Conservation (phyloP, 192 early-diverging fungal genomes). For the Linnemannia exigua region DNA sequence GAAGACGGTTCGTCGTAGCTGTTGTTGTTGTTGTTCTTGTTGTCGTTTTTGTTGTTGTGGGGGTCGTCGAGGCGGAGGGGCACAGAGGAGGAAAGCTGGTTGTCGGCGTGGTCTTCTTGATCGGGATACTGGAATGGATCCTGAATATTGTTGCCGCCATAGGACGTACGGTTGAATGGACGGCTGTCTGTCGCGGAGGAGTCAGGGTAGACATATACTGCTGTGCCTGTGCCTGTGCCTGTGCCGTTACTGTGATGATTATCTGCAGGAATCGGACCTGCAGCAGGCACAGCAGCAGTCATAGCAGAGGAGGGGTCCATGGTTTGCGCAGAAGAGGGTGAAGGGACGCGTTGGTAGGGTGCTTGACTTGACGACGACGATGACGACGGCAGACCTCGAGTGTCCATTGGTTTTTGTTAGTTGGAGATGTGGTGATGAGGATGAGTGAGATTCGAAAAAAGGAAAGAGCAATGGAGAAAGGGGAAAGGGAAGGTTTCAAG, state of each 20-base stretch:
- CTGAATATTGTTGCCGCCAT: not conserved
- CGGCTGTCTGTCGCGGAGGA: not conserved
- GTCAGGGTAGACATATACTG: slow-evolving; percentile 1
- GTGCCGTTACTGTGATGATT: not conserved
- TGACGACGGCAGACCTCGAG: not conserved
- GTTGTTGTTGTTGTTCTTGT: too few species aligned
- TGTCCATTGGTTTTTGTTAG: not conserved
- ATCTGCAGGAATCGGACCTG: too few species aligned
- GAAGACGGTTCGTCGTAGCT: not conserved
- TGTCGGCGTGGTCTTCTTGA: not conserved
- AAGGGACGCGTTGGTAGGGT: not conserved
- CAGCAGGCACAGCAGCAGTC: too few species aligned
- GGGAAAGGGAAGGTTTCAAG: not conserved
- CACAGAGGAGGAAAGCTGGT: not conserved
- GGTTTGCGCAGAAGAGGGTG: not conserved
- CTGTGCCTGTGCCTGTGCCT: too few species aligned
- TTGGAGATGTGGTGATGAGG: not conserved
- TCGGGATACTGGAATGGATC: not conserved
- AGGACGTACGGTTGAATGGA: not conserved
- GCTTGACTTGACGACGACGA: not conserved
- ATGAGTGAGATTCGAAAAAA: not conserved
- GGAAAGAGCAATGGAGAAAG: not conserved
- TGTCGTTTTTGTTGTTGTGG: not conserved
- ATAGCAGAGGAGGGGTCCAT: not conserved
- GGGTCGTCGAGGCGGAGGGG: not conserved